Evolutionary conservation across 1,139 yeast species (phyloP).

Genomic region (Suhomyces bribrorum): DNA sequence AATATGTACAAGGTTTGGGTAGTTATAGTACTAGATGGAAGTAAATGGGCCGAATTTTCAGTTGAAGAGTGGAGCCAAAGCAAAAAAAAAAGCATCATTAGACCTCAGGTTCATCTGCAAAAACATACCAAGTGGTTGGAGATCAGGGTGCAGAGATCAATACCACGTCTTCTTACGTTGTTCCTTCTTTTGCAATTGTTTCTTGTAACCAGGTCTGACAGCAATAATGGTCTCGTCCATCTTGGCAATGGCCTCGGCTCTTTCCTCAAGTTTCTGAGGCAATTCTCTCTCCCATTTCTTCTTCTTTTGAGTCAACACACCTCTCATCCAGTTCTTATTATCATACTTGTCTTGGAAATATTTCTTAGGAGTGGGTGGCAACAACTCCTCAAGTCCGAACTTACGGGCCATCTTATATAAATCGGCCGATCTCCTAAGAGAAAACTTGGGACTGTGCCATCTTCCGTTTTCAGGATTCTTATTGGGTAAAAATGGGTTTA

Average conservation of each 20-base stretch:
- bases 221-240: conserved; percentile 73
- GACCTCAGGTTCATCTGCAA: too few relatives aligned
- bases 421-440: conserved; percentile 83
- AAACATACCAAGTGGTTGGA: too few relatives aligned
- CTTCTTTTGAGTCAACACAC: conserved; percentile 78
- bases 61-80: too few relatives aligned
- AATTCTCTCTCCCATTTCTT: conserved; percentile 76
- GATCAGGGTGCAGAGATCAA: too few relatives aligned
- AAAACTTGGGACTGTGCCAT: conserved; percentile 77
- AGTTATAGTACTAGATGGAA: neutral
- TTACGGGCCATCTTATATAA: conserved; percentile 80
- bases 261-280: conserved; percentile 59
- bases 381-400: conserved; percentile 74
- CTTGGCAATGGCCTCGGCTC: conserved; percentile 64
- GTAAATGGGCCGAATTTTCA: too few relatives aligned
- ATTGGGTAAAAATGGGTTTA: conserved; percentile 88
- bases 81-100: too few relatives aligned
- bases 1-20: conserved; percentile 1
- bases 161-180: conserved; percentile 51
- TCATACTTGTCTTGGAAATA: conserved; percentile 80
- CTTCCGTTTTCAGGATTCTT: conserved; percentile 78
- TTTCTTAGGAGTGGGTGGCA: conserved; percentile 75
- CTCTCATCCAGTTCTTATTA: conserved; percentile 71
- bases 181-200: conserved; percentile 55
- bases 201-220: conserved; percentile 63